Evolutionary conservation across 371 early-diverging fungal species (phyloP).

Genomic region (Entomophthora muscae): DNA sequence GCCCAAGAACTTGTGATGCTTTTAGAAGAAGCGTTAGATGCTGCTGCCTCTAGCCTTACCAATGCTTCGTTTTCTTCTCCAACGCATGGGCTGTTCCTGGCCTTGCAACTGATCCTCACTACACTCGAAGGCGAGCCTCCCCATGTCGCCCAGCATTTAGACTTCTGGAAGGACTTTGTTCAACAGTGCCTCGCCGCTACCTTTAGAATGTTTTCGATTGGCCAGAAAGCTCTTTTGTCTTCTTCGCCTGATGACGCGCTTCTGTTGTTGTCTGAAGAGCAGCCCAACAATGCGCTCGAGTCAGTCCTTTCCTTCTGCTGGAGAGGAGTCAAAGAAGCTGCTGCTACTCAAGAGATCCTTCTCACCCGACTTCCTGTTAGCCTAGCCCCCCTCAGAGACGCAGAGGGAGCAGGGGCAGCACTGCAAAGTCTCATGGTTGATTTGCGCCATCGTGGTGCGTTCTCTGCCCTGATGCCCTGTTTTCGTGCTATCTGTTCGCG

Average conservation of each 20-base stretch:
- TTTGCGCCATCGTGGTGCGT: background rate
- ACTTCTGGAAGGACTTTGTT: background rate
- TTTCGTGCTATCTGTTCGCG: background rate
- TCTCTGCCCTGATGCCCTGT: background rate
- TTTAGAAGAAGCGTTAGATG: background rate
- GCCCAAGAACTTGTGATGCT: background rate
- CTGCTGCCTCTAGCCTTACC: background rate
- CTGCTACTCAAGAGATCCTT: slow-evolving; percentile 9
- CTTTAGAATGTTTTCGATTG: background rate
- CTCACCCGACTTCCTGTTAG: background rate
- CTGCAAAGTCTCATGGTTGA: background rate
- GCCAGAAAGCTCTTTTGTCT: background rate
- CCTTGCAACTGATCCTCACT: background rate
- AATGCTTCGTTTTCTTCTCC: background rate
- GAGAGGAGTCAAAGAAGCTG: slow-evolving; percentile 80
- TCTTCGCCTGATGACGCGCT: background rate
- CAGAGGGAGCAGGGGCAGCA: background rate
- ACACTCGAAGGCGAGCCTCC: background rate
- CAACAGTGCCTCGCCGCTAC: background rate
- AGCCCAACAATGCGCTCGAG: background rate
- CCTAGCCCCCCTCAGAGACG: background rate
- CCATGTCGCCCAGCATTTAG: background rate
- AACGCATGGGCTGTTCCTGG: background rate
- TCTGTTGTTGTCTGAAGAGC: background rate
- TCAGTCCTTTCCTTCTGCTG: slow-evolving; percentile 79